Evolutionary conservation across 176 grass and related monocot species (phyloP).

Genomic region (Avena eriantha): DNA sequence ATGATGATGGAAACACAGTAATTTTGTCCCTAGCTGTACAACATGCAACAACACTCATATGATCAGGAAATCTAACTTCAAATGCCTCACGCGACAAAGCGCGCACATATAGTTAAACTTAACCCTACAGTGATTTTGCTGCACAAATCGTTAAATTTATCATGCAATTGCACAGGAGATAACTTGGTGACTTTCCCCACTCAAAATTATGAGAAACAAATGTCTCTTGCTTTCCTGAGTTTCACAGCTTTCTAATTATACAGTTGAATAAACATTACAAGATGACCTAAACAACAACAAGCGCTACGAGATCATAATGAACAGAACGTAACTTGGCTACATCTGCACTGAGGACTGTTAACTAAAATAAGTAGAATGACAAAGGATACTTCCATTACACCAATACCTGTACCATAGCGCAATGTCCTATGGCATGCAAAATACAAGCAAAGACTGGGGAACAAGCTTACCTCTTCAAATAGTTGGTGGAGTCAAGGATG

Average conservation of each 20-base stretch:
- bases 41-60: neutral
- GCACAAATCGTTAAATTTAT: neutral
- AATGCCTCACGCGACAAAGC: neutral
- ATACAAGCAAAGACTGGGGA: neutral
- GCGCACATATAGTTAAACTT: neutral
- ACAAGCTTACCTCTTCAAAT: conserved; percentile 18
- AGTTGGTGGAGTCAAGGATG: neutral
- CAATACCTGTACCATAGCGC: neutral
- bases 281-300: neutral
- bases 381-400: neutral
- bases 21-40: neutral
- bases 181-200: neutral
- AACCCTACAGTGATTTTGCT: neutral
- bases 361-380: neutral
- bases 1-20: neutral
- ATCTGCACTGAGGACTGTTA: neutral
- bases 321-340: neutral
- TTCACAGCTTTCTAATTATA: conserved; percentile 4
- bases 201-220: neutral
- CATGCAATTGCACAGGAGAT: neutral
- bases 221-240: neutral
- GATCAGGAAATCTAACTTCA: neutral
- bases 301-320: neutral
- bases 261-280: neutral
- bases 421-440: neutral